phyloP scores from a whole-genome alignment of 176 grass and related monocot genomes.

The Alloteropsis semialata region DNA sequence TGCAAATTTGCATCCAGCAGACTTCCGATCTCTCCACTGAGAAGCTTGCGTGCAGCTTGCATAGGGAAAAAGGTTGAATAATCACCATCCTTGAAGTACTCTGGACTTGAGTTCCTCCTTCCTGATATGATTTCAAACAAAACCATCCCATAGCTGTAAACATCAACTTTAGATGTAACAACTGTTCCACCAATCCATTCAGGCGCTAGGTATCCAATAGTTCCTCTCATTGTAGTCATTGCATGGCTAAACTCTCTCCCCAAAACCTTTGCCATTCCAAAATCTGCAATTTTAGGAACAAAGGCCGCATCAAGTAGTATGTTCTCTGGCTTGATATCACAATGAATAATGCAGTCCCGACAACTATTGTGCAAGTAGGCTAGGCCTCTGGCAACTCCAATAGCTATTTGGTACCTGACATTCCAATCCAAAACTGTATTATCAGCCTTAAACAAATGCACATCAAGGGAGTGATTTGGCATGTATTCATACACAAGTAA shows the following conservation, averaged over 20 bases:
- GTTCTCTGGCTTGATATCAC: not conserved
- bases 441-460: not conserved
- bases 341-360: not conserved
- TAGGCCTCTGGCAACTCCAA: not conserved
- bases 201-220: not conserved
- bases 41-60: constrained; percentile 10
- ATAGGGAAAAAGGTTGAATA: constrained; percentile 22
- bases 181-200: not conserved
- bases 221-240: not conserved
- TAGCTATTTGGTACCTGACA: not conserved
- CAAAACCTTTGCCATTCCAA: not conserved
- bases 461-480: not conserved
- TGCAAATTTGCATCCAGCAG: constrained; percentile 20
- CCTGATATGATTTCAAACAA: not conserved
- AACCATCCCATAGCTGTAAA: constrained; percentile 1
- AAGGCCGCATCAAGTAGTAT: not conserved
- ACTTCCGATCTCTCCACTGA: not conserved
- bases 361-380: not conserved
- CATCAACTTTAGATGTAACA: not conserved
- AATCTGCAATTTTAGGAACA: not conserved
- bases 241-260: not conserved
- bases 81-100: not conserved
- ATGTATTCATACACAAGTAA: not conserved
- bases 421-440: not conserved
- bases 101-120: not conserved